Conservation (phyloP, 202 grass and related monocot genomes). For the Panicum hallii region DNA sequence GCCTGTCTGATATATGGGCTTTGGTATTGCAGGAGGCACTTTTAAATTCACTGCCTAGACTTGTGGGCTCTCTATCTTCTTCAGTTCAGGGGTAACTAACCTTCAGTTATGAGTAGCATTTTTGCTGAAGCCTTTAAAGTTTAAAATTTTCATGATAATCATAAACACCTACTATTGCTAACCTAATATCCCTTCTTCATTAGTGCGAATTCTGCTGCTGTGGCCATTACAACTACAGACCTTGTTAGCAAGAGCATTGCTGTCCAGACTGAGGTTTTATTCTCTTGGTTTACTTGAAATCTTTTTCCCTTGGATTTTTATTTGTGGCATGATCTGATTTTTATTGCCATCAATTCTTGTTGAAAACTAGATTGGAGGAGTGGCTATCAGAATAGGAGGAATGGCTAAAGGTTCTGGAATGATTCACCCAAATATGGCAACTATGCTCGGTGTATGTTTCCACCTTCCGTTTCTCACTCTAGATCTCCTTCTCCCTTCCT, state of each 20-base stretch:
- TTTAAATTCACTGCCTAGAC: constrained; percentile 90
- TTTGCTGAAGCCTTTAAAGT: constrained; percentile 14
- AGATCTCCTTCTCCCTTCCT: constrained; percentile 8
- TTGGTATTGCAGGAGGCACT: constrained; percentile 76
- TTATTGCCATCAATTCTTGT: constrained; percentile 30
- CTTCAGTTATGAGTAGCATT: constrained; percentile 10
- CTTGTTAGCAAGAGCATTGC: constrained; percentile 99
- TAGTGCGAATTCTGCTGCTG: constrained; percentile 82
- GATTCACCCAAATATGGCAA: constrained; percentile 99
- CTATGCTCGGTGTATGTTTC: constrained; percentile 86
- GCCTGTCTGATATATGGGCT: constrained; percentile 48
- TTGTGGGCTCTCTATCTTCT: constrained; percentile 79
- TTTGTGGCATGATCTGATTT: constrained; percentile 21
- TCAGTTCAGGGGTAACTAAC: constrained; percentile 66
- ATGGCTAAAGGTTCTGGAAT: constrained; percentile 99
- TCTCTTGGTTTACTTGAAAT: constrained; percentile 32
- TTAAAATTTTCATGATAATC: constrained; percentile 1
- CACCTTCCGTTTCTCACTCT: constrained; percentile 32
- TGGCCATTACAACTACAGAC: constrained; percentile 98
- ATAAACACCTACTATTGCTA: background rate
- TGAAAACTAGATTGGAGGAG: constrained; percentile 80
- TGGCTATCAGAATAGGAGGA: constrained; percentile 89
- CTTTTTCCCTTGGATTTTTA: constrained; percentile 37
- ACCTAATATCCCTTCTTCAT: constrained; percentile 20
- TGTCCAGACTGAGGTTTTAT: constrained; percentile 80